Percentiles rank a stretch among this genome's conserved stretches.
These are phyloP conservation scores for Aspergillus latus DNA, from an alignment of 2,329 filamentous ascomycete genomes.

Conservation along the genomic window DNA sequence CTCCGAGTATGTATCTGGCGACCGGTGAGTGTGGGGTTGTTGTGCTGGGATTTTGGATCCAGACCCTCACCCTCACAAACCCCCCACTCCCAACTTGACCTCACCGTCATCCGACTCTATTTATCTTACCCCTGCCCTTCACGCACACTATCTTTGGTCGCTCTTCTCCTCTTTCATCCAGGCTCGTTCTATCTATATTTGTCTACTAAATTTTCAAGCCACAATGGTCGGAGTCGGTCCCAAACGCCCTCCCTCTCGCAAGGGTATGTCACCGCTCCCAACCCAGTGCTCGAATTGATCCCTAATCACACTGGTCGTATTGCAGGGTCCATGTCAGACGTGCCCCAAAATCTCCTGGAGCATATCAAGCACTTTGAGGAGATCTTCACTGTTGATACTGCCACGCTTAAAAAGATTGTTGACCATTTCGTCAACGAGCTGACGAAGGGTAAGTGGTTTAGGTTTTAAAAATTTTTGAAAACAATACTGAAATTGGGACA, in stretches of 20 bases:
- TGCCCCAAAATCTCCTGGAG: conserved; percentile 77
- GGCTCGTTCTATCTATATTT: conserved; percentile 2
- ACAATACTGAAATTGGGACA: conserved; percentile 1
- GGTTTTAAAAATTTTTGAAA: background rate
- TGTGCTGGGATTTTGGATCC: background rate
- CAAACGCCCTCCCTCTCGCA: conserved; percentile 66
- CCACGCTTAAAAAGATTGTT: conserved; percentile 86
- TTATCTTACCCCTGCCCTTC: background rate
- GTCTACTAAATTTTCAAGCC: conserved; percentile 15
- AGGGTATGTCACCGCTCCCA: conserved; percentile 59
- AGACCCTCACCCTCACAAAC: background rate
- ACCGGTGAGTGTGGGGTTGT: background rate
- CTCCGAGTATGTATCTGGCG: background rate
- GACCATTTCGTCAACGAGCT: conserved; percentile 87
- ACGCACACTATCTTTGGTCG: background rate
- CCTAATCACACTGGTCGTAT: conserved; percentile 1
- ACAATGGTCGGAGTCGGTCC: conserved; percentile 66
- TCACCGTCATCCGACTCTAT: background rate
- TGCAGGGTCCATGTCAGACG: conserved; percentile 82
- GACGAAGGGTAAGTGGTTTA: conserved; percentile 64
- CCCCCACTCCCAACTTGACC: background rate
- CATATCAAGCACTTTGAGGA: conserved; percentile 85
- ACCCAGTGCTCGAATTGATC: background rate
- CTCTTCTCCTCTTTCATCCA: conserved; percentile 3
- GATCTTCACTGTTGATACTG: conserved; percentile 72